Base-by-base conservation (phyloP, 225 moss, liverwort and hornwort genomes). In the Neckera pumila region DNA sequence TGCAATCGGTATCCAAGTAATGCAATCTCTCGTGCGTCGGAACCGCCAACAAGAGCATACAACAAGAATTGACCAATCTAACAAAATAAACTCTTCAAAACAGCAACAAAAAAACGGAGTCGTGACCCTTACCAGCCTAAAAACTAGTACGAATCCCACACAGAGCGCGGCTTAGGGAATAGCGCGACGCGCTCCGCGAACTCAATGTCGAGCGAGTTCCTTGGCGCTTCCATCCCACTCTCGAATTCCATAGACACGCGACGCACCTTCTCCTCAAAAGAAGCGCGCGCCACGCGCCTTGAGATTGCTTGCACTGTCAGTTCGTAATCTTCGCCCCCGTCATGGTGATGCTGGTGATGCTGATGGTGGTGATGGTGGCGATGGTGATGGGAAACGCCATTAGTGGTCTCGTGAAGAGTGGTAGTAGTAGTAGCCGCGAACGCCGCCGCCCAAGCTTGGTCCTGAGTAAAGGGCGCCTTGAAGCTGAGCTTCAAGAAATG, bases 251-350 rank as follows among this genome's bases (percentile, higher is more conserved):
- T 78, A 13, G 94, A 92, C 57, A 87, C 73, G 27, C 92, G 49
- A 6, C 83, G 87, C 54, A 56, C 67, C 73, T 71, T 87, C 87
- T 92, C 92, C 40, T 92, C 91, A 3, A 91, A 81, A 7, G 94
- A 94, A 26, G 72, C 76, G 63, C 92, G 86, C 17, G 90, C 84
- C 9, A 86, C 92, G 78, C 91, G 92, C 66, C 40, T 80, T 14
- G 92, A 84, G 28, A 93, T 93, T 19, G 92, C 91, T 64, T 92
- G 92, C 27, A 91, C 20, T 14, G 91, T 91, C 81, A 94, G 28
- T 70, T 89, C 90, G 60, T 76, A 83, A 28, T 92, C 92, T 64
- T 87, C 87, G 26, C 57, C 71, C 66, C 65, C 78, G 82, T n/a
- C 81, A 58, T 86, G 89, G 38, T 76, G 66, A 36, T 58, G 81